These are phyloP conservation scores for Stereocaulon alpinum DNA, from an alignment of 495 filamentous ascomycete genomes.

Conservation along the genomic window DNA sequence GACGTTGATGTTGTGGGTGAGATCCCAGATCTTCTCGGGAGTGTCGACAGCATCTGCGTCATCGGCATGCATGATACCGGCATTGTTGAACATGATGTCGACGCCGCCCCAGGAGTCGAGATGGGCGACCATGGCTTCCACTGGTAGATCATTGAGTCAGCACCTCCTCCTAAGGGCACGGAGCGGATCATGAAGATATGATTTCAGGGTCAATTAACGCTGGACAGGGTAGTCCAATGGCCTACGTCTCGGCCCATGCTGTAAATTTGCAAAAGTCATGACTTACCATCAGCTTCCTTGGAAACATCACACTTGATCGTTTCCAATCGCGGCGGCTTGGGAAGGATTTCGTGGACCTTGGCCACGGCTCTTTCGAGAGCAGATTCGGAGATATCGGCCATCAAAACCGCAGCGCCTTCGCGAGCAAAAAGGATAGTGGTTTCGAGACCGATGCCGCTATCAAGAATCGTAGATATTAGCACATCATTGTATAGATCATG, in stretches of 20 bases:
- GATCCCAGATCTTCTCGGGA: conserved; percentile 86
- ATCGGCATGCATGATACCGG: conserved; percentile 89
- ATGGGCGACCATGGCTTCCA: conserved; percentile 57
- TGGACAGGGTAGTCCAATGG: no score
- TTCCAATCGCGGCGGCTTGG: conserved; percentile 49
- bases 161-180: no score
- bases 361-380: conserved; percentile 61
- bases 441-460: conserved; percentile 89
- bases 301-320: conserved; percentile 52
- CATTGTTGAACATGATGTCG: conserved; percentile 97
- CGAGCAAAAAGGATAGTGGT: conserved; percentile 84
- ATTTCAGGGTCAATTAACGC: no score
- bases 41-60: conserved; percentile 81
- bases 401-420: conserved; percentile 78
- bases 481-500: no score
- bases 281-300: conserved; percentile 50
- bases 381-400: conserved; percentile 71
- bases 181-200: no score
- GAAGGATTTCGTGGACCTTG: conserved; percentile 56
- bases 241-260: no score
- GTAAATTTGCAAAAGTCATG: no score
- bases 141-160: conserved; percentile 12
- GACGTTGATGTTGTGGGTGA: conserved; percentile 90
- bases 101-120: conserved; percentile 82
- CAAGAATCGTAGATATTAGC: not conserved